phyloP scores from a whole-genome alignment of 495 filamentous ascomycete species.

The Penicillium fimorum region DNA sequence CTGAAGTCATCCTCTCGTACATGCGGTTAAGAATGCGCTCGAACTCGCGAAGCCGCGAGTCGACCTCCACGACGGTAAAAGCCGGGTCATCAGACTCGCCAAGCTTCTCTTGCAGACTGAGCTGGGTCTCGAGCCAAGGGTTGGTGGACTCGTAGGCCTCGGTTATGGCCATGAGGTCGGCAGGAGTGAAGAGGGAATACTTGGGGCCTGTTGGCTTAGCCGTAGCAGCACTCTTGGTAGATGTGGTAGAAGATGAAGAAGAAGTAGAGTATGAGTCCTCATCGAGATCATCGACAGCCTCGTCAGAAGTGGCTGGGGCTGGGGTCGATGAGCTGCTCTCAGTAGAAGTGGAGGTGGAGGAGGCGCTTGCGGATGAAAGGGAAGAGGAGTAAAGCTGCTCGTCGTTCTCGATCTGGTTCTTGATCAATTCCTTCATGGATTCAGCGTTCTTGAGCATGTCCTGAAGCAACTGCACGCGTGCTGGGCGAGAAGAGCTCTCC shows the following conservation, averaged over 20 bases:
- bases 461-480: constrained; percentile 60
- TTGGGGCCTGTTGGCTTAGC: constrained; percentile 40
- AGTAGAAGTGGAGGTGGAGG: constrained; percentile 22
- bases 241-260: constrained; percentile 26
- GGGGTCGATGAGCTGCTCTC: constrained; percentile 28
- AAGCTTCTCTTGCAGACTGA: constrained; percentile 66
- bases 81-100: constrained; percentile 67
- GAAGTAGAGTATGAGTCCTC: constrained; percentile 43
- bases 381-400: constrained; percentile 42
- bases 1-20: constrained; percentile 50
- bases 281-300: constrained; percentile 39
- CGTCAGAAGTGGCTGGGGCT: constrained; percentile 25
- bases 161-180: constrained; percentile 55
- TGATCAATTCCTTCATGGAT: constrained; percentile 45
- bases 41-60: constrained; percentile 52
- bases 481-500: constrained; percentile 65
- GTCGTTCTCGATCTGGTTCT: constrained; percentile 43
- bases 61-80: constrained; percentile 65
- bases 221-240: constrained; percentile 30
- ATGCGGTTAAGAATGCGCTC: constrained; percentile 73
- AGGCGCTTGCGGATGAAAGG: constrained; percentile 29
- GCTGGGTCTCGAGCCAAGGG: constrained; percentile 66
- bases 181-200: constrained; percentile 43
- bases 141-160: constrained; percentile 37
- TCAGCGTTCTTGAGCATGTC: constrained; percentile 57